Conservation (phyloP, 2,329 filamentous ascomycete species). For the Diaporthe longicolla region DNA sequence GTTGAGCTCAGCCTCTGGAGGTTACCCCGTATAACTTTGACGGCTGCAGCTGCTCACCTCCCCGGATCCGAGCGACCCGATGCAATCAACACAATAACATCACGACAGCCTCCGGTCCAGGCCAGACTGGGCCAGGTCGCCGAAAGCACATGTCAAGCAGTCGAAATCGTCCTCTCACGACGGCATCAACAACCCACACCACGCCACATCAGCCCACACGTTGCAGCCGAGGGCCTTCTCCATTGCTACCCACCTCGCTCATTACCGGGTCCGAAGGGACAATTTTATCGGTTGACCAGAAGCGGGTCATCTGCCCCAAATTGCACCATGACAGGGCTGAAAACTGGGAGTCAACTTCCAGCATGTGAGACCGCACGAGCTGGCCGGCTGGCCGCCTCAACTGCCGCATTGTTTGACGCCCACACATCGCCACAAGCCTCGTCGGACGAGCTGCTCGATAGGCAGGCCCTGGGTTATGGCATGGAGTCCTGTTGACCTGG, state of each 20-base stretch:
- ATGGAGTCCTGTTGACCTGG: neutral
- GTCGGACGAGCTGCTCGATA: neutral
- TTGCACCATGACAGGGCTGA: constrained; percentile 18
- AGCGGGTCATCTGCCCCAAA: neutral
- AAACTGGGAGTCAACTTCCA: neutral
- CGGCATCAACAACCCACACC: constrained; percentile 15
- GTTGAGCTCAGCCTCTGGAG: neutral
- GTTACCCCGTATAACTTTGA: neutral
- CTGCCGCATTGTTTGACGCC: neutral
- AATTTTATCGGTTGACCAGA: constrained; percentile 14
- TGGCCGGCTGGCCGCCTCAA: constrained; percentile 10
- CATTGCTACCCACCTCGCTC: constrained; percentile 19
- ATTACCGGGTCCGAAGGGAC: neutral
- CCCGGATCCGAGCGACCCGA: constrained; percentile 29
- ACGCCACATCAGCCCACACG: constrained; percentile 22
- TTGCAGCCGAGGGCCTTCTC: constrained; percentile 17
- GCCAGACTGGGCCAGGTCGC: constrained; percentile 3
- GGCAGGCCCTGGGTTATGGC: neutral
- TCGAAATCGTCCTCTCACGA: neutral
- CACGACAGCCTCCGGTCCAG: constrained; percentile 17
- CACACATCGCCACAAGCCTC: neutral
- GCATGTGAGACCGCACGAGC: constrained; percentile 13
- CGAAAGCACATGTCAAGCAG: constrained; percentile 24
- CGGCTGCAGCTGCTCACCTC: constrained; percentile 22
- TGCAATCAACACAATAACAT: neutral